Percentiles rank a stretch among this genome's conserved stretches.
phyloP scores from a whole-genome alignment of 2,329 filamentous ascomycete species.

The Xylariaceae sp. region DNA sequence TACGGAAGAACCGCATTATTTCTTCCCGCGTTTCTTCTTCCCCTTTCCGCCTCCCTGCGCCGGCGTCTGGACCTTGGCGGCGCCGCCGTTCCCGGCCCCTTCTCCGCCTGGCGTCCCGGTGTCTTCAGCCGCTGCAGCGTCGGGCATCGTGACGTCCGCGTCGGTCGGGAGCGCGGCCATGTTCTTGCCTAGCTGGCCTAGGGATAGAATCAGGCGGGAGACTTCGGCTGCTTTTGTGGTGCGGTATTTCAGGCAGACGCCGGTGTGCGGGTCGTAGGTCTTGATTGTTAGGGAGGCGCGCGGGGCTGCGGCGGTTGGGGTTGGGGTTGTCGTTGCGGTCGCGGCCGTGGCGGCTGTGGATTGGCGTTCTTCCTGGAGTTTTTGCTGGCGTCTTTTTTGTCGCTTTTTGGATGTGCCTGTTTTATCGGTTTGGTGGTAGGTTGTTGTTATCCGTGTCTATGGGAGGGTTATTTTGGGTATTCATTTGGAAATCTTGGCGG shows the following conservation, averaged over 20 bases:
- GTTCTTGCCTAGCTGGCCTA: conserved; percentile 70
- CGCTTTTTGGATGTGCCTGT: conserved; percentile 34
- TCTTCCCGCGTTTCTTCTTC: conserved; percentile 71
- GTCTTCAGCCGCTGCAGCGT: conserved; percentile 36
- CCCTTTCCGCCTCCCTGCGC: conserved; percentile 43
- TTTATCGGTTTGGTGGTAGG: conserved; percentile 66
- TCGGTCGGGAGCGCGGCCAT: conserved; percentile 54
- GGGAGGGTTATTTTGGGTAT: not conserved
- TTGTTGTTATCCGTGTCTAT: conserved; percentile 80
- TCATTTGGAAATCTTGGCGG: not conserved
- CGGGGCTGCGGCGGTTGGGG: conserved; percentile 33
- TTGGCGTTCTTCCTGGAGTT: conserved; percentile 21
- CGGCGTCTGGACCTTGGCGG: conserved; percentile 17
- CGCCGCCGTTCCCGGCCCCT: conserved; percentile 14
- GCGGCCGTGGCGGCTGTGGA: too few relatives aligned
- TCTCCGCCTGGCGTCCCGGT: conserved; percentile 31
- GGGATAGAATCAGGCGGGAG: conserved; percentile 68
- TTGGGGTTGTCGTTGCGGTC: conserved; percentile 27
- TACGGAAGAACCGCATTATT: conserved; percentile 40
- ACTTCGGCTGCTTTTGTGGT: conserved; percentile 92
- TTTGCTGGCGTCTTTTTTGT: conserved; percentile 8
- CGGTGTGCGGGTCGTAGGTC: conserved; percentile 79
- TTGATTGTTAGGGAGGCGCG: conserved; percentile 76
- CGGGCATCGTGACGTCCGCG: conserved; percentile 42
- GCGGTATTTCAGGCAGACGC: conserved; percentile 82